Evolutionary conservation across 306 rosid species (phyloP).

Genomic region (Prunus campanulata): DNA sequence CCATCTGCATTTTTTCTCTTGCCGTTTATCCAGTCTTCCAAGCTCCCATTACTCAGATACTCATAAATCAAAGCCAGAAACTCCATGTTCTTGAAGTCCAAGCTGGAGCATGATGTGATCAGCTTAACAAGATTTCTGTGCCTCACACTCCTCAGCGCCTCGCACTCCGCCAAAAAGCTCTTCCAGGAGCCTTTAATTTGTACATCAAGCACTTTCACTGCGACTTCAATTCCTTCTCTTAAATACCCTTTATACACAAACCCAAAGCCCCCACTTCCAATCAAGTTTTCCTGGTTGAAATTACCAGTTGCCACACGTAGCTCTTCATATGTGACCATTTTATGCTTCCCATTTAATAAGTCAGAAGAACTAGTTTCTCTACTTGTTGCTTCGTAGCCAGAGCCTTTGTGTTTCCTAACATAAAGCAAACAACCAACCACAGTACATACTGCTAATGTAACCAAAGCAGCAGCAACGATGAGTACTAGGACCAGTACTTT

Average conservation of each 20-base stretch:
- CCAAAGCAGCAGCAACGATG: constrained; percentile 18
- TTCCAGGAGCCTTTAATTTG: constrained; percentile 40
- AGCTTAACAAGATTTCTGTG: constrained; percentile 67
- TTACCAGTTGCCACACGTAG: constrained; percentile 58
- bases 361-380: constrained; percentile 11
- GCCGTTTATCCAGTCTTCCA: constrained; percentile 76
- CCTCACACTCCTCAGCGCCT: constrained; percentile 54
- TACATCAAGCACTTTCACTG: constrained; percentile 62
- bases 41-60: constrained; percentile 53
- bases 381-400: neutral
- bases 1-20: constrained; percentile 41
- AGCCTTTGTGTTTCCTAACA: constrained; percentile 18
- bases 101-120: constrained; percentile 78
- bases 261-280: constrained; percentile 75
- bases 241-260: constrained; percentile 58
- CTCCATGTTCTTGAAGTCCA: constrained; percentile 54
- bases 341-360: constrained; percentile 30
- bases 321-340: constrained; percentile 50
- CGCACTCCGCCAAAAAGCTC: constrained; percentile 75
- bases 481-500: neutral
- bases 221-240: constrained; percentile 38
- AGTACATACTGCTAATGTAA: constrained; percentile 30
- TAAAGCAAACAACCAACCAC: constrained; percentile 30
- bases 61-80: constrained; percentile 69
- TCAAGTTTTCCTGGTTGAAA: constrained; percentile 41